Evolutionary conservation across 257 asterid species (phyloP).

Genomic region (Nicotiana paniculata): DNA sequence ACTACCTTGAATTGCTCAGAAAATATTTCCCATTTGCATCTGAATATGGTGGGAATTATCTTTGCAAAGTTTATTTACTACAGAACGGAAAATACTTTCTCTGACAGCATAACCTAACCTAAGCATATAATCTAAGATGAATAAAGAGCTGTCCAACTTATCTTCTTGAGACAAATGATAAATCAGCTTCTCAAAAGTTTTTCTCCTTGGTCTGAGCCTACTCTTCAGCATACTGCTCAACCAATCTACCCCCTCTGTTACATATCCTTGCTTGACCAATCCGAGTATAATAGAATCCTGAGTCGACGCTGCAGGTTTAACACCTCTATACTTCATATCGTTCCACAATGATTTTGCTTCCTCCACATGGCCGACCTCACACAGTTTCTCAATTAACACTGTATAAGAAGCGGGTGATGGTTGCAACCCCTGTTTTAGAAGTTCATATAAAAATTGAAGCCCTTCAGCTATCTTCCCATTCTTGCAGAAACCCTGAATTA

Average conservation of each 20-base stretch:
- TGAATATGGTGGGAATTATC: slow-evolving; percentile 19
- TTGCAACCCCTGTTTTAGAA: slow-evolving; percentile 38
- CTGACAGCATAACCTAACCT: slow-evolving; percentile 37
- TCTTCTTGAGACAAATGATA: slow-evolving; percentile 30
- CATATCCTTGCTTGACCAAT: slow-evolving; percentile 36
- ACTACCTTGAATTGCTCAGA: slow-evolving; percentile 1
- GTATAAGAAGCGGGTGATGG: slow-evolving; percentile 39
- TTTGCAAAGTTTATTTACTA: slow-evolving; percentile 45
- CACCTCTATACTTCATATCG: slow-evolving; percentile 46
- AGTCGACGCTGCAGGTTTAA: slow-evolving; percentile 24
- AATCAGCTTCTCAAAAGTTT: slow-evolving; percentile 44
- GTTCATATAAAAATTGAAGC: slow-evolving; percentile 30
- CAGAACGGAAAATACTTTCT: slow-evolving; percentile 21
- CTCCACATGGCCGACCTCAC: slow-evolving; percentile 36
- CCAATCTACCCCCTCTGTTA: slow-evolving; percentile 43
- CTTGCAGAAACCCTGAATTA: slow-evolving; percentile 45
- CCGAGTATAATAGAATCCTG: slow-evolving; percentile 41
- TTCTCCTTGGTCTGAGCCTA: slow-evolving; percentile 38
- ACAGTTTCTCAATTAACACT: slow-evolving; percentile 34
- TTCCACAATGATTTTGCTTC: slow-evolving; percentile 51
- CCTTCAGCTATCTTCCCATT: slow-evolving; percentile 35
- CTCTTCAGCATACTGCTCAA: slow-evolving; percentile 33
- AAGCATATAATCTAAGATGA: slow-evolving; percentile 41
- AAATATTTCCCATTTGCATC: slow-evolving; percentile 18
- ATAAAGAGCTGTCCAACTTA: slow-evolving; percentile 36